A percentile compares a stretch with the other conserved stretches of the same genome.
Conservation (phyloP, 2,329 filamentous ascomycete species). For the Chrysoporthe deuterocubensis region DNA sequence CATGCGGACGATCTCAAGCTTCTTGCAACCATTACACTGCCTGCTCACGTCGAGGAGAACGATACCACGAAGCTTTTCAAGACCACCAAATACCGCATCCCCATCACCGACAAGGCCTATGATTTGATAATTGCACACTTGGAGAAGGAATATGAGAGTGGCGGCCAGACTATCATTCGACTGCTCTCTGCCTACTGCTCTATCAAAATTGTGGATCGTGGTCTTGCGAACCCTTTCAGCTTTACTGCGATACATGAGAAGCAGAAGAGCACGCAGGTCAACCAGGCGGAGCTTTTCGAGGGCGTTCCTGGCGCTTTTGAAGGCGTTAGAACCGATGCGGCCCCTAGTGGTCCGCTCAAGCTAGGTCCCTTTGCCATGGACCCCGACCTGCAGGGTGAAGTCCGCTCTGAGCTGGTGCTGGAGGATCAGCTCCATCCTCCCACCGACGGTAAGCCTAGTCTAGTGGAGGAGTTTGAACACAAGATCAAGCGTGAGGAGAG, state of each 20-base stretch:
- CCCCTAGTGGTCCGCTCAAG: constrained; percentile 64
- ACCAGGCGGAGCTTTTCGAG: constrained; percentile 66
- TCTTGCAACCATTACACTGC: constrained; percentile 74
- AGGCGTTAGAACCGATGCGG: constrained; percentile 64
- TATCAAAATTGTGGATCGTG: constrained; percentile 61
- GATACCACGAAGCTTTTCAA: constrained; percentile 79
- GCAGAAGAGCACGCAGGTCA: constrained; percentile 64
- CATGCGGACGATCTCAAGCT: constrained; percentile 80
- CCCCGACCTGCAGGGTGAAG: constrained; percentile 77
- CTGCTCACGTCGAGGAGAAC: constrained; percentile 79
- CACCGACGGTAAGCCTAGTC: constrained; percentile 67
- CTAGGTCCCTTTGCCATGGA: constrained; percentile 87
- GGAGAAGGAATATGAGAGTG: constrained; percentile 78
- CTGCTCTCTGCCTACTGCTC: constrained; percentile 68
- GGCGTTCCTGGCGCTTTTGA: constrained; percentile 67
- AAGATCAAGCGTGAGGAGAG: constrained; percentile 89
- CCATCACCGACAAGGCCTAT: constrained; percentile 67
- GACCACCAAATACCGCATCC: constrained; percentile 85
- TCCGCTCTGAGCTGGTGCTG: constrained; percentile 84
- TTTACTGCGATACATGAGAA: constrained; percentile 64
- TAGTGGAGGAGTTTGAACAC: constrained; percentile 86
- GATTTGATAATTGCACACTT: constrained; percentile 56
- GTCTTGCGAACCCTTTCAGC: constrained; percentile 66
- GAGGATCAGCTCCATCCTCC: constrained; percentile 81
- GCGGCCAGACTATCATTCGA: constrained; percentile 76